Percentiles rank a stretch among this genome's conserved stretches.
These are phyloP conservation scores for Hippophae gyantsensis DNA, from an alignment of 306 rosid species.

Conservation along the genomic window DNA sequence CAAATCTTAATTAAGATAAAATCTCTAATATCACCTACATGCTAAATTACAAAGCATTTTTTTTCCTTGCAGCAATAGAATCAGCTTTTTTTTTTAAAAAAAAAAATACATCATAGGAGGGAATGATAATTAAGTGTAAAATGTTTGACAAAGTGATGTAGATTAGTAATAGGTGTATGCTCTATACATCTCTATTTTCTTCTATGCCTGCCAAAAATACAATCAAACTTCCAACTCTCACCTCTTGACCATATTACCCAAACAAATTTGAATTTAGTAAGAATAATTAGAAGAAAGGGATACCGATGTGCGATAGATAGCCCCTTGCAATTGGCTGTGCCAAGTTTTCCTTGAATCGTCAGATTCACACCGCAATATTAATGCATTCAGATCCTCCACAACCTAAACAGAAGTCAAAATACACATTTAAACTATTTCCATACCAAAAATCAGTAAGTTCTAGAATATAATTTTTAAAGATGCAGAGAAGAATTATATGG, in stretches of 20 bases:
- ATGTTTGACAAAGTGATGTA: too few relatives aligned
- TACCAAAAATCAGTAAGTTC: conserved; percentile 6
- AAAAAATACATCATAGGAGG: too few relatives aligned
- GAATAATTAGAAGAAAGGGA: background rate
- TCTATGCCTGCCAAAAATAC: too few relatives aligned
- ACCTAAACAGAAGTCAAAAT: conserved; percentile 38
- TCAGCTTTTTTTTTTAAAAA: too few relatives aligned
- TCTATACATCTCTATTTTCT: too few relatives aligned
- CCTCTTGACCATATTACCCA: background rate
- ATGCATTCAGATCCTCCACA: conserved; percentile 81
- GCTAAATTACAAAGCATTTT: too few relatives aligned
- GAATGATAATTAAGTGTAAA: too few relatives aligned
- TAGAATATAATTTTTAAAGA: conserved; percentile 3
- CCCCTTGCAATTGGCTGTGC: conserved; percentile 82
- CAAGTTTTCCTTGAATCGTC: conserved; percentile 68
- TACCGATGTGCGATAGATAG: conserved; percentile 86
- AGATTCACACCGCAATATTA: conserved; percentile 66
- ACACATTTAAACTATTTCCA: conserved; percentile 9
- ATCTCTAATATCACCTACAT: too few relatives aligned
- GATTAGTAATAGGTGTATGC: too few relatives aligned
- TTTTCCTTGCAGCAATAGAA: too few relatives aligned
- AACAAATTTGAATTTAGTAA: background rate
- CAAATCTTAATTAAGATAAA: too few relatives aligned
- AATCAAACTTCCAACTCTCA: too few relatives aligned
- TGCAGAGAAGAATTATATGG: conserved; percentile 3